Base-by-base conservation (phyloP, 495 filamentous ascomycete genomes). In the Xylaria scruposa region DNA sequence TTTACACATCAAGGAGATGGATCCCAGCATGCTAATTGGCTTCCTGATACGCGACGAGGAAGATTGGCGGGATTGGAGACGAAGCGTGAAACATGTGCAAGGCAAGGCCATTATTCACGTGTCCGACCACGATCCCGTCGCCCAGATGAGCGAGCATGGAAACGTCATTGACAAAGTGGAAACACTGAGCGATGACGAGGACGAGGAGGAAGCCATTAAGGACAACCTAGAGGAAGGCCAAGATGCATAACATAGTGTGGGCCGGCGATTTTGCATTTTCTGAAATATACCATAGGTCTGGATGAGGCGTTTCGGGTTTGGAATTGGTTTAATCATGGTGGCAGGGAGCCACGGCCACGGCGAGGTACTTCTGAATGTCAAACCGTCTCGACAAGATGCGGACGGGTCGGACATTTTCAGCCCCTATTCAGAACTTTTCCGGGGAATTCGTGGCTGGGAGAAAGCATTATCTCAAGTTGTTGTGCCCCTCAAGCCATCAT, bases 11-110 rank as follows among this genome's bases (percentile, higher is more conserved):
- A 89, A 90, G 70, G 96, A 98, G 69, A 95, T 98, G 94, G 97
- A 99, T 76, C 97, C 97, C 9, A 97, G 95, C 80, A 99, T 99
- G 97, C 84, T 99, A 38, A 92, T 99, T 67, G 97, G 92, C n/a
- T 98, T 99, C 75, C 83, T 99, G 6, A 94, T 99, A 70, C 86
- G 85, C 40, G 86, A 94, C 73, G 90, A 93, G 73, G 86, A 89
- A 31, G 97, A 98, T 70, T 99, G 97, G 93, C 82, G 84, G 40
- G 86, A 89, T 72, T 98, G 94, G 94, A 90, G 92, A 74, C 81
- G 83, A 62, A 87, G 87, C 19, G 86, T 97, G 10, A 85, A 86
- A 70, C 85, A 90, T 49, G 88, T 90, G 12, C 85, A 90, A 71
- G 94, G 94, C 33, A 97, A 97, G 78, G 87, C 90, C 19, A 92